Evolutionary conservation across 106 monocot species (phyloP).

Genomic region (Allium fistulosum): DNA sequence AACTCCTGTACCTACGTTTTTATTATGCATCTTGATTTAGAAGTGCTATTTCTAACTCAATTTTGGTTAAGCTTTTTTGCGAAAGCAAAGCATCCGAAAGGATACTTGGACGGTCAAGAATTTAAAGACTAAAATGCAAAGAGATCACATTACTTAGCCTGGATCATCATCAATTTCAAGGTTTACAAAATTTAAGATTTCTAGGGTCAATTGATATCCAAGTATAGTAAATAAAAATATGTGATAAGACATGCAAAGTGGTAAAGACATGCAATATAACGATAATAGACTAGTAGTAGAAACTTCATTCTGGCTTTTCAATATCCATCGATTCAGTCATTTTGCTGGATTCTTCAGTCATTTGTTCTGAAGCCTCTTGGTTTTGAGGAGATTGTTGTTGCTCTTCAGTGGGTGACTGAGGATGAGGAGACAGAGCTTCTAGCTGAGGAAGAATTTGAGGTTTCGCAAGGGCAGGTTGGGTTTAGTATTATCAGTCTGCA

Average conservation of each 20-base stretch:
- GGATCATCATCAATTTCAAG: too few species aligned
- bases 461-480: constrained; percentile 71
- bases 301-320: constrained; percentile 1
- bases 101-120: too few species aligned
- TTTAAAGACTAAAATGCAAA: too few species aligned
- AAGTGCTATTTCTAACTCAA: too few species aligned
- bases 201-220: too few species aligned
- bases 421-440: constrained; percentile 17
- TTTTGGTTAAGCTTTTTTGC: too few species aligned
- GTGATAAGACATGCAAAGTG: background rate
- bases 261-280: background rate
- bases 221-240: background rate
- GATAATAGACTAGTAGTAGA: too few species aligned
- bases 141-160: too few species aligned
- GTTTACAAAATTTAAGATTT: too few species aligned
- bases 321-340: constrained; percentile 18
- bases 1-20: too few species aligned
- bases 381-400: background rate
- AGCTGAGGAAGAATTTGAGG: constrained; percentile 56
- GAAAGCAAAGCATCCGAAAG: too few species aligned
- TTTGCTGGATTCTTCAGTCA: constrained; percentile 6
- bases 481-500: constrained; percentile 84
- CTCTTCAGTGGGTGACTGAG: constrained; percentile 4
- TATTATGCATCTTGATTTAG: too few species aligned
- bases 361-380: background rate